Percentiles rank a stretch among this genome's conserved stretches.
Conservation (phyloP, 2,329 filamentous ascomycete genomes). For the Paraphaeosphaeria minitans region DNA sequence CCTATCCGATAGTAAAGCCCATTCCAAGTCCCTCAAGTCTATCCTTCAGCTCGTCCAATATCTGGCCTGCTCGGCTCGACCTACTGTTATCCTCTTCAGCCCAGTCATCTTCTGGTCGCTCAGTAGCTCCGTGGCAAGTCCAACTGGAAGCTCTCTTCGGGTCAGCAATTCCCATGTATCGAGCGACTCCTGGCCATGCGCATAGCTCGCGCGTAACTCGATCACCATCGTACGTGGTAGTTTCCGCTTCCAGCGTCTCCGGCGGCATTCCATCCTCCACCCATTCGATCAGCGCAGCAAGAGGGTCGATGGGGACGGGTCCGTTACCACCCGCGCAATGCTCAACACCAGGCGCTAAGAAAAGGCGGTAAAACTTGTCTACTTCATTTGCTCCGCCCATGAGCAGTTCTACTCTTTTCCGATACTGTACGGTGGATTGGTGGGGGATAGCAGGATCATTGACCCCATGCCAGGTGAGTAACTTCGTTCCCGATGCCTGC, state of each 20-base stretch:
- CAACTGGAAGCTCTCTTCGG: conserved; percentile 26
- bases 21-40: conserved; percentile 26
- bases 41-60: conserved; percentile 25
- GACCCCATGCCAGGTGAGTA: conserved; percentile 38
- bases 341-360: conserved; percentile 36
- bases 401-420: conserved; percentile 26
- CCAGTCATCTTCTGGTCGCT: conserved; percentile 13
- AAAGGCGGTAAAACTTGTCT: conserved; percentile 38
- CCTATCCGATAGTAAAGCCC: conserved; percentile 25
- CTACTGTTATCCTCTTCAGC: conserved; percentile 3
- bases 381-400: conserved; percentile 33
- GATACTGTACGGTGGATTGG: conserved; percentile 32
- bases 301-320: conserved; percentile 24
- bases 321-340: conserved; percentile 32
- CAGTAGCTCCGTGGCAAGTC: conserved; percentile 30
- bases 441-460: conserved; percentile 33
- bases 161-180: conserved; percentile 24
- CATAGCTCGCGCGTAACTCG: conserved; percentile 28
- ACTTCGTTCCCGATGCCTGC: conserved; percentile 29
- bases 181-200: conserved; percentile 25
- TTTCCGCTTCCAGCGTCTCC: conserved; percentile 27
- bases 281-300: conserved; percentile 34
- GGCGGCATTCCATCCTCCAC: conserved; percentile 35
- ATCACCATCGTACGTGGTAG: conserved; percentile 20
- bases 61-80: conserved; percentile 19